phyloP scores from a whole-genome alignment of 2,329 filamentous ascomycete genomes.

The Fusarium sp. region DNA sequence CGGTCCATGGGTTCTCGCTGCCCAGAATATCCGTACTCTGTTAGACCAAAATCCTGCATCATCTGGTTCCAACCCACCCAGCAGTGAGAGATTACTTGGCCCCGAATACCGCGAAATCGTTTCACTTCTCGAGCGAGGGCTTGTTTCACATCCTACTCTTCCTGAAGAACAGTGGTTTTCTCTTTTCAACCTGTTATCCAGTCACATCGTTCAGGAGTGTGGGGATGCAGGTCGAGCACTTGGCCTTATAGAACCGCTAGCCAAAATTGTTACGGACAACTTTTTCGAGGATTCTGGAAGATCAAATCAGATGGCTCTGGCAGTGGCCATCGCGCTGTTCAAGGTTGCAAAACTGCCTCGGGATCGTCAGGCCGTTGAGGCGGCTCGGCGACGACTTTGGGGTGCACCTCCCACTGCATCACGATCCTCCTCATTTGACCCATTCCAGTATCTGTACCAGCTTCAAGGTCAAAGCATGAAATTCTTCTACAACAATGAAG shows the following conservation, averaged over 20 bases:
- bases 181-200: conserved; percentile 67
- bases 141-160: conserved; percentile 61
- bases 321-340: conserved; percentile 57
- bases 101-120: conserved; percentile 77
- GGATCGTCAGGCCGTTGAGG: conserved; percentile 72
- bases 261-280: conserved; percentile 62
- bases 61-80: conserved; percentile 36
- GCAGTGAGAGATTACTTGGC: conserved; percentile 62
- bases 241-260: conserved; percentile 76
- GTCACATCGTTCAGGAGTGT: conserved; percentile 69
- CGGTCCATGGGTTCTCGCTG: conserved; percentile 63
- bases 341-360: conserved; percentile 64
- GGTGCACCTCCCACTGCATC: conserved; percentile 46
- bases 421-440: conserved; percentile 64
- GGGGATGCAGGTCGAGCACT: conserved; percentile 75
- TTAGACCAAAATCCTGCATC: conserved; percentile 49
- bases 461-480: conserved; percentile 65
- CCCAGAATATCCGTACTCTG: conserved; percentile 57
- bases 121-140: conserved; percentile 73
- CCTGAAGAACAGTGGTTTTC: conserved; percentile 60
- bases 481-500: conserved; percentile 62
- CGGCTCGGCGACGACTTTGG: conserved; percentile 74
- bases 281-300: conserved; percentile 26
- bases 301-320: conserved; percentile 45
- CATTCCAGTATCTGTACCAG: conserved; percentile 74